phyloP scores from a whole-genome alignment of 2,329 filamentous ascomycete genomes.

The Penicillium paneum region DNA sequence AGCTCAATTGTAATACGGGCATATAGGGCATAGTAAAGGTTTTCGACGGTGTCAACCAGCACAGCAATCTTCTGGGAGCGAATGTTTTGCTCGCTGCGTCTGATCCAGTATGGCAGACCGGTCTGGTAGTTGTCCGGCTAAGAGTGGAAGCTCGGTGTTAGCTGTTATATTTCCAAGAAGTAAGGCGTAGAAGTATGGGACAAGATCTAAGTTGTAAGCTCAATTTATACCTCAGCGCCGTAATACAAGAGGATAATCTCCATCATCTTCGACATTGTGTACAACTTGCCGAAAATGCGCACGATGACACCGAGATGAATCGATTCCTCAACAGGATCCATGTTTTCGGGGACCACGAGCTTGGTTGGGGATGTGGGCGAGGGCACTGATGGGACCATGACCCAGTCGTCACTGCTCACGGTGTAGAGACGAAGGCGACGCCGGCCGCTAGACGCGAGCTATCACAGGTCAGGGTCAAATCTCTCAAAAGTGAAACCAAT shows the following conservation, averaged over 20 bases:
- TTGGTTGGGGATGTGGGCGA: slow-evolving; percentile 8
- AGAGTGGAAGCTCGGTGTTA: background rate
- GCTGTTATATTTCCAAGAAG: background rate
- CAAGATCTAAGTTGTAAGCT: background rate
- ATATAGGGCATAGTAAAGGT: slow-evolving; percentile 38
- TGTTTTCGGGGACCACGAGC: slow-evolving; percentile 16
- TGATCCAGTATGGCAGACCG: slow-evolving; percentile 32
- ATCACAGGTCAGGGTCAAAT: background rate
- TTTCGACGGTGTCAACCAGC: slow-evolving; percentile 36
- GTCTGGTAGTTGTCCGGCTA: slow-evolving; percentile 33
- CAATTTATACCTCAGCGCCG: slow-evolving; percentile 32
- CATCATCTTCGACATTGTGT: slow-evolving; percentile 37
- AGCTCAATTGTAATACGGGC: slow-evolving; percentile 39
- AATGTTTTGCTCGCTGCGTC: slow-evolving; percentile 30
- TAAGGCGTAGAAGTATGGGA: background rate
- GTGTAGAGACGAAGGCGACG: slow-evolving; percentile 26
- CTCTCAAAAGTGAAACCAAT: background rate
- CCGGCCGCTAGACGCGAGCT: background rate
- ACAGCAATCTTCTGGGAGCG: slow-evolving; percentile 24
- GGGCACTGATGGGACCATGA: slow-evolving; percentile 10
- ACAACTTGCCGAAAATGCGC: slow-evolving; percentile 33
- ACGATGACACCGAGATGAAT: slow-evolving; percentile 30
- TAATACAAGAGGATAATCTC: slow-evolving; percentile 33
- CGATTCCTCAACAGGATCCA: slow-evolving; percentile 15
- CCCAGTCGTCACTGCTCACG: slow-evolving; percentile 33